Conservation (phyloP, 1,284 basidiomycete genomes). For the Rhizoctonia solani region DNA sequence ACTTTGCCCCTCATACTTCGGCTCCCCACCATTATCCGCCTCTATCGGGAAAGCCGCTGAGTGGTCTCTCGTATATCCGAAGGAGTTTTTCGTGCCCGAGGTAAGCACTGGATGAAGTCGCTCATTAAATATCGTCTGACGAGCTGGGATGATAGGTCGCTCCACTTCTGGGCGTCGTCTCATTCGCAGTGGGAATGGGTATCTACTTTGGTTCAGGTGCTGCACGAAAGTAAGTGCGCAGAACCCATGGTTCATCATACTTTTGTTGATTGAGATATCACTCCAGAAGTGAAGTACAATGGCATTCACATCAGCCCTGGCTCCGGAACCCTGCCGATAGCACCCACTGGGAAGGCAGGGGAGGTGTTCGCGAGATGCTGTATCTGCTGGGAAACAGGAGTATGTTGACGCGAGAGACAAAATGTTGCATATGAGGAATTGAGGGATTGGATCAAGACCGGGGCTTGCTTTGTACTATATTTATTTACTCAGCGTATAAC, state of each 20-base stretch:
- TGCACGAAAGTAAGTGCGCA: background rate
- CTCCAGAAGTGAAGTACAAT: background rate
- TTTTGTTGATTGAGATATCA: background rate
- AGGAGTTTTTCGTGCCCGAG: background rate
- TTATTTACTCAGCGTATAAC: no score
- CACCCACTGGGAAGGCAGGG: background rate
- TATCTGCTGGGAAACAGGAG: constrained; percentile 24
- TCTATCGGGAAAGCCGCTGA: background rate
- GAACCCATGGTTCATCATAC: background rate
- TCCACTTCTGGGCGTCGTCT: background rate
- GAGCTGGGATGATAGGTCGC: background rate
- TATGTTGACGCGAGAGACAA: background rate
- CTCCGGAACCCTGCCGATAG: background rate
- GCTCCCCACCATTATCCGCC: background rate
- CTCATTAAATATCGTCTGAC: background rate
- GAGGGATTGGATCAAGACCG: no score
- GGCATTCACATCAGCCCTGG: background rate
- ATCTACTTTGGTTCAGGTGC: constrained; percentile 6
- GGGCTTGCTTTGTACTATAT: no score
- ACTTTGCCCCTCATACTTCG: background rate
- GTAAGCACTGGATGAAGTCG: background rate
- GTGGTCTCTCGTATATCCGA: background rate
- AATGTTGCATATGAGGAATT: background rate
- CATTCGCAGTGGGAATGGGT: background rate
- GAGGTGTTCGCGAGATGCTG: constrained; percentile 10